A percentile compares a stretch with the other conserved stretches of the same genome.
Conservation (phyloP, 305 asterid genomes). For the Salvia sclarea region DNA sequence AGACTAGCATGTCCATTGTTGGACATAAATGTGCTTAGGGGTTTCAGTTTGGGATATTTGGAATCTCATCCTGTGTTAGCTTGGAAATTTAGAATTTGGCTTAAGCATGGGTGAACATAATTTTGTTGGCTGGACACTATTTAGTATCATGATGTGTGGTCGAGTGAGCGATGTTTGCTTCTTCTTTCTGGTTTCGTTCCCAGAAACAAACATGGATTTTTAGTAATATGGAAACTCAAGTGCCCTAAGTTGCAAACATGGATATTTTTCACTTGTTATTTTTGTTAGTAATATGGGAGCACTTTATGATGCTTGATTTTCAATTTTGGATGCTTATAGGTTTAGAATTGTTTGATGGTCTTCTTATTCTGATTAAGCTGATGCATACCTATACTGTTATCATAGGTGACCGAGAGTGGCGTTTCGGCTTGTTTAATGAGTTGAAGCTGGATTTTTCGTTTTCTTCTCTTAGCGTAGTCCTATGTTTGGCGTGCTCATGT, state of each 20-base stretch:
- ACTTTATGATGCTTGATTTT: not conserved
- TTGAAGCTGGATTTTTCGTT: constrained; percentile 36
- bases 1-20: not conserved
- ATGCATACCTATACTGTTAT: not conserved
- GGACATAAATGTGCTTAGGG: not conserved
- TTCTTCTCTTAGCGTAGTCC: constrained; percentile 35
- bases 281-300: not conserved
- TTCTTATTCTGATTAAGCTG: not conserved
- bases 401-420: constrained; percentile 40
- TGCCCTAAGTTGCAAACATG: not conserved
- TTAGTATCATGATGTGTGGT: not conserved
- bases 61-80: not conserved
- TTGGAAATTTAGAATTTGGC: not conserved
- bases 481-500: constrained; percentile 30
- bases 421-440: constrained; percentile 33
- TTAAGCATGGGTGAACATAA: not conserved
- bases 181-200: not conserved
- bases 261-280: not conserved
- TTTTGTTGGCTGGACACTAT: not conserved
- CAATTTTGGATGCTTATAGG: not conserved
- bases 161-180: not conserved
- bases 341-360: not conserved
- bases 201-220: not conserved
- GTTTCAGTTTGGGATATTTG: not conserved
- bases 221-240: not conserved